These are phyloP conservation scores for Penicillium sp. DNA, from an alignment of 2,329 filamentous ascomycete species.

Conservation along the genomic window DNA sequence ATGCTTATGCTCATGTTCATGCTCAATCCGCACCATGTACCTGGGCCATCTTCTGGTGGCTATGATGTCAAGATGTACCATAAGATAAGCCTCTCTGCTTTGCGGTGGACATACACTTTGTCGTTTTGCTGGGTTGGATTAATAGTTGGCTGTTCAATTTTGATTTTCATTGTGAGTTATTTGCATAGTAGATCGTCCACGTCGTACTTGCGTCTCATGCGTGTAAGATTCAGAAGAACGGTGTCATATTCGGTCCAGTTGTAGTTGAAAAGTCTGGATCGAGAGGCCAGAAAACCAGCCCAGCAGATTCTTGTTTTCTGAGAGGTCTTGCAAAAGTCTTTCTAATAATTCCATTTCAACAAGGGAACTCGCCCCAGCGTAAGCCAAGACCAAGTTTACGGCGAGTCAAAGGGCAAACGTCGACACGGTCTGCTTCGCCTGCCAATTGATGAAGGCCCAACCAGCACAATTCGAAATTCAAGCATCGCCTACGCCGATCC, in stretches of 20 bases:
- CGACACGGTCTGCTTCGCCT: too few relatives aligned
- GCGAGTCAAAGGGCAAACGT: too few relatives aligned
- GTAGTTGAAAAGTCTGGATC: too few relatives aligned
- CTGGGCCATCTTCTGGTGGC: constrained; percentile 16
- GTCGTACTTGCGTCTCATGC: not conserved
- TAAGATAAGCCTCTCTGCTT: constrained; percentile 19
- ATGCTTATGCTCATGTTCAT: constrained; percentile 22
- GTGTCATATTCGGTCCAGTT: too few relatives aligned
- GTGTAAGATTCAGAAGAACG: too few relatives aligned
- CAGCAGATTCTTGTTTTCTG: too few relatives aligned
- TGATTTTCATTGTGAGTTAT: not conserved
- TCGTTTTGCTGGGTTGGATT: not conserved
- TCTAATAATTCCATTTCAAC: too few relatives aligned
- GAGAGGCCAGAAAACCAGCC: too few relatives aligned
- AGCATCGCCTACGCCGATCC: constrained; percentile 21
- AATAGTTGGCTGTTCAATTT: not conserved
- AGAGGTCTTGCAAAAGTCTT: too few relatives aligned
- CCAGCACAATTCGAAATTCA: constrained; percentile 23
- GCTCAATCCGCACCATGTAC: constrained; percentile 8
- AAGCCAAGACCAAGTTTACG: too few relatives aligned
- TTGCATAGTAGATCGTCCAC: not conserved
- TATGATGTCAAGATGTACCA: constrained; percentile 24
- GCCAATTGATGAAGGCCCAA: constrained; percentile 9
- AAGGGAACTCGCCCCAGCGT: too few relatives aligned
- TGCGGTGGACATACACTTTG: constrained; percentile 1